Percentiles rank a stretch among this genome's conserved stretches.
Conservation (phyloP, 305 asterid species). For the Fraxinus baroniana region DNA sequence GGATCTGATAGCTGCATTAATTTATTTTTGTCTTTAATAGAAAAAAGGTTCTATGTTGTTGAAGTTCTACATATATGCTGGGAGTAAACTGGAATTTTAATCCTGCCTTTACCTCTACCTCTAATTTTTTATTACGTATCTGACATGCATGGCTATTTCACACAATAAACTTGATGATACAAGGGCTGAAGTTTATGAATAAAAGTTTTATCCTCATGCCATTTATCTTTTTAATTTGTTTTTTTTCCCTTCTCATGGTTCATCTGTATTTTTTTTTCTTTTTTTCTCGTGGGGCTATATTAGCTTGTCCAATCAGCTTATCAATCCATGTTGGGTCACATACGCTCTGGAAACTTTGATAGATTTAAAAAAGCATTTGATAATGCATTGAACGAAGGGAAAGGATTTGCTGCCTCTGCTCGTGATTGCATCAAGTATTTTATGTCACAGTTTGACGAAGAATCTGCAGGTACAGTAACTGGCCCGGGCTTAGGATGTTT, state of each 20-base stretch:
- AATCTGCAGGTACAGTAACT: slow-evolving; percentile 60
- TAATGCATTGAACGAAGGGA: slow-evolving; percentile 68
- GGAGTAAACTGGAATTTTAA: neutral
- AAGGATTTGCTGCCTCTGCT: slow-evolving; percentile 82
- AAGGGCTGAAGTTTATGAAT: neutral
- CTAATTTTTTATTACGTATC: neutral
- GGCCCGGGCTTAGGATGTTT: slow-evolving; percentile 7
- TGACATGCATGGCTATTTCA: neutral
- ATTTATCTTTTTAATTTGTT: neutral
- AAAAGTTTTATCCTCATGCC: neutral
- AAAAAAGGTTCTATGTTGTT: neutral
- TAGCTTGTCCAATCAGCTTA: slow-evolving; percentile 97
- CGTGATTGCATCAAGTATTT: slow-evolving; percentile 56
- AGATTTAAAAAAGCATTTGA: slow-evolving; percentile 74
- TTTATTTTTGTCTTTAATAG: neutral
- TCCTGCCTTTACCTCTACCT: neutral
- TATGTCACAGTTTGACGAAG: slow-evolving; percentile 59
- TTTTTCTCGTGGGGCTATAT: slow-evolving; percentile 20
- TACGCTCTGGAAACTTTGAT: slow-evolving; percentile 74
- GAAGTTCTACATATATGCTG: neutral
- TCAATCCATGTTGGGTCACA: slow-evolving; percentile 85
- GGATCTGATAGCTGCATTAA: neutral
- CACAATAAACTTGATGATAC: neutral
- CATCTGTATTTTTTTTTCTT: neutral
- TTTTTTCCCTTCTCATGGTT: slow-evolving; percentile 1